Percentiles rank a stretch among this genome's conserved stretches.
Evolutionary conservation across 179 eudicot genomes (phyloP).

Genomic region (Corrigiola litoralis): DNA sequence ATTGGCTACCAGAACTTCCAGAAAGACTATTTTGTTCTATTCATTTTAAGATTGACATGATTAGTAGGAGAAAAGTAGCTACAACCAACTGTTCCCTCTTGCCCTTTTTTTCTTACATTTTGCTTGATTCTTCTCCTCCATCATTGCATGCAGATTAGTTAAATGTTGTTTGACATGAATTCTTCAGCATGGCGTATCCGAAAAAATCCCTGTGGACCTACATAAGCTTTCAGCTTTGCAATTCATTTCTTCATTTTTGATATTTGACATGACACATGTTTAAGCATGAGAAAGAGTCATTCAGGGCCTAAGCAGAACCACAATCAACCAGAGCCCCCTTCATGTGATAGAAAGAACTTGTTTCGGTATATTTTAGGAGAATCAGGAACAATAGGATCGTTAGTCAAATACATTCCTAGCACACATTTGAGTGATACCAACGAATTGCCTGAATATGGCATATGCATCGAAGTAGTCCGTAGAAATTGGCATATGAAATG

Average conservation of each 20-base stretch:
- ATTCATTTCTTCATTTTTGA: too few relatives aligned
- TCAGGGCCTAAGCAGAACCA: background rate
- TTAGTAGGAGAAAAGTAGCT: slow-evolving; percentile 22
- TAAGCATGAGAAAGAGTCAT: too few relatives aligned
- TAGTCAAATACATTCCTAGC: background rate
- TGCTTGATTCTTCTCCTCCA: too few relatives aligned
- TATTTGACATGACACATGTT: too few relatives aligned
- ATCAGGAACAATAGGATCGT: background rate
- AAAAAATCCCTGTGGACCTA: too few relatives aligned
- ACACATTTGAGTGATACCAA: background rate
- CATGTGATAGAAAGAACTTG: background rate
- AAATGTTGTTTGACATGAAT: too few relatives aligned
- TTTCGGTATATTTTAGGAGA: background rate
- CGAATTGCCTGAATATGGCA: background rate
- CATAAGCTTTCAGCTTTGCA: too few relatives aligned
- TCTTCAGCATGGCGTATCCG: too few relatives aligned
- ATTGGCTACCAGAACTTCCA: slow-evolving; percentile 17
- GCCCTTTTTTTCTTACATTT: background rate
- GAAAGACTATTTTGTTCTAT: background rate
- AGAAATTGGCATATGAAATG: too few relatives aligned
- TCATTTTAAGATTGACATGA: slow-evolving; percentile 4
- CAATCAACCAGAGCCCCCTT: background rate
- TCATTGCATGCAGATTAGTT: too few relatives aligned
- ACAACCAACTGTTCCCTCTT: background rate
- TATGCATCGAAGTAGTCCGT: background rate